Evolutionary conservation across 2,329 filamentous ascomycete genomes (phyloP).

Genomic region (Aspergillus sp.): DNA sequence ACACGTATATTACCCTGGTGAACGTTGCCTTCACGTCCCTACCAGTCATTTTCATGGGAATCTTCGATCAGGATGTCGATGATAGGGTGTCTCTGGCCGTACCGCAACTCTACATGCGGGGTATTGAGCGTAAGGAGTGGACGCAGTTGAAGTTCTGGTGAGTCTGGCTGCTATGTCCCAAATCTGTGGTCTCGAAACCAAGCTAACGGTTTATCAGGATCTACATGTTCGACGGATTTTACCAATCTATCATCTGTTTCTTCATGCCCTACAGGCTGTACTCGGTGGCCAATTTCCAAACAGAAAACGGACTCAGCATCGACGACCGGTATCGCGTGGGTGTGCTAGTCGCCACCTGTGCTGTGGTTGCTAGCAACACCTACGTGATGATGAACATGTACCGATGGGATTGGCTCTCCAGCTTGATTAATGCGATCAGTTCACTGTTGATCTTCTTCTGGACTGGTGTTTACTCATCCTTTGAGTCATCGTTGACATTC

Average conservation of each 20-base stretch:
- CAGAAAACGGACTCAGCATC: conserved; percentile 4
- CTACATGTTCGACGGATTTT: conserved; percentile 8
- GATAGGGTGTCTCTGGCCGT: conserved; percentile 9
- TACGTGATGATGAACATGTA: conserved; percentile 12
- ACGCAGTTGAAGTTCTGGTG: conserved; percentile 10
- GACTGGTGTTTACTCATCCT: conserved; percentile 7
- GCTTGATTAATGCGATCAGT: conserved; percentile 5
- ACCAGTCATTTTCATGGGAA: conserved; percentile 8
- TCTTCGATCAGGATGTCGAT: conserved; percentile 7
- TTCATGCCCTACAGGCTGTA: conserved; percentile 9
- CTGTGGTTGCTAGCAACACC: conserved; percentile 6
- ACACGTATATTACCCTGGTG: conserved; percentile 8
- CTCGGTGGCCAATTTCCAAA: conserved; percentile 5
- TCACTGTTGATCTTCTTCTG: conserved; percentile 10
- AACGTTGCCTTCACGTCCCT: conserved; percentile 7
- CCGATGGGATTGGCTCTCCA: conserved; percentile 8
- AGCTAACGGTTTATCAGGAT: conserved; percentile 1
- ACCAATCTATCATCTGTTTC: conserved; percentile 8
- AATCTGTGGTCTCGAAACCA: not conserved
- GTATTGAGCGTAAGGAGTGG: conserved; percentile 11
- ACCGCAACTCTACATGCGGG: conserved; percentile 8
- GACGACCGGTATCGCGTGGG: conserved; percentile 4
- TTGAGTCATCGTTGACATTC: not conserved
- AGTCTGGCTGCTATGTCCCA: not conserved
- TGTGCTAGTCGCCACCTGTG: conserved; percentile 7